Evolutionary conservation across 164 flowering plant species (phyloP), one percentile per base, ranked within the genome.

Genomic region (Aristolochia fimbriata): DNA sequence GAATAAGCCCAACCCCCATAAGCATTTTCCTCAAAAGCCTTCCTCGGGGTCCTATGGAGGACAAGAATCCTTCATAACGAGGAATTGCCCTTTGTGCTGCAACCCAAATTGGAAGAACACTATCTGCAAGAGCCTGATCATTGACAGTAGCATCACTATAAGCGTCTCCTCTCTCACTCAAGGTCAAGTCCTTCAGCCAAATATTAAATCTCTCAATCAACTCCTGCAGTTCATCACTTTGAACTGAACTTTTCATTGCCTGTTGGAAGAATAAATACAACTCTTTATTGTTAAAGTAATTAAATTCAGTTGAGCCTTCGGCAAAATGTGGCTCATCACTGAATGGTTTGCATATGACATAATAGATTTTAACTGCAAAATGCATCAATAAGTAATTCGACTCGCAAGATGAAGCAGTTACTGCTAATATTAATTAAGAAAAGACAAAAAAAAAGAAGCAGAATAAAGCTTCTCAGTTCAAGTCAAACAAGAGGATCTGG

Each of bases 61-160:
- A 81, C 52, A 93, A 62, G 72, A 89, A 61, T 23, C 86, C 91
- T 79, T 93, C 91, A 77, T 89, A 93, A 16, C 87, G 90, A 70
- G 80, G 72, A 46, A 86, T 83, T 64, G 97, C 97, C 68, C 71
- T 87, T 66, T 89, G 94, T 58, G 98, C 93, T 47, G 98, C 98
- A 59, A 85, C 62, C 96, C 96, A 86, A 47, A 92, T 84, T 55
- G 96, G 98, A 55, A 82, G 82, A 8, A 83, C 88, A 61, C 59
- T 63, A 22, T 78, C 76, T 64, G 83, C 76, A 58, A 67, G 58
- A 58, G 61, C 23, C 47, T 58, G 65, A 37, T 72, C 70, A 68
- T 78, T 74, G 51, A 72, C 64, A 23, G 51, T 23, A 33, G 69
- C 61, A 56, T 70, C 80, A 60, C 71, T 62, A 59, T 68, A 47